Conservation (phyloP, 2,329 filamentous ascomycete species). For the Claviceps sp. region DNA sequence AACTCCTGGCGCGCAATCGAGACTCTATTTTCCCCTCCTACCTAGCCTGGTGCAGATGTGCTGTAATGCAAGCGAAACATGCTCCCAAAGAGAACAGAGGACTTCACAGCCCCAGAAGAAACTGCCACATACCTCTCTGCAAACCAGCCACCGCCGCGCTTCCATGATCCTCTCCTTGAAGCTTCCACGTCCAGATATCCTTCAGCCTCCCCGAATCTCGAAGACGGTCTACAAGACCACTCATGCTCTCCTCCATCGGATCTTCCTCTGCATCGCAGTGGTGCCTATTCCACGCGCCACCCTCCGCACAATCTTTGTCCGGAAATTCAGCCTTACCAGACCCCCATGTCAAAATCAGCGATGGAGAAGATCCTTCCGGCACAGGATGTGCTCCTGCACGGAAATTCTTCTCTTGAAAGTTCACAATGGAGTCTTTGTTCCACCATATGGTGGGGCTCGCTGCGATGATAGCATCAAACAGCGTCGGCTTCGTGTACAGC, state of each 20-base stretch:
- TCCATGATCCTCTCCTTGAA: slow-evolving; percentile 11
- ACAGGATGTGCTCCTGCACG: not conserved
- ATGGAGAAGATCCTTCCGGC: slow-evolving; percentile 10
- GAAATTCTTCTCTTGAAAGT: slow-evolving; percentile 17
- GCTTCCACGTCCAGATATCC: slow-evolving; percentile 12
- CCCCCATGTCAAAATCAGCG: slow-evolving; percentile 21
- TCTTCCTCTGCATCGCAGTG: slow-evolving; percentile 12
- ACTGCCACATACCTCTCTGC: not conserved
- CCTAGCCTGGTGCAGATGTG: no score
- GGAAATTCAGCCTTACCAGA: slow-evolving; percentile 15
- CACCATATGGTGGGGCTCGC: slow-evolving; percentile 35
- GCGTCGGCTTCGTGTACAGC: slow-evolving; percentile 24
- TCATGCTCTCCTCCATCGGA: slow-evolving; percentile 5
- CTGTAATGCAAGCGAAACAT: no score
- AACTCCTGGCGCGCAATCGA: no score
- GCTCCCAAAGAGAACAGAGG: not conserved
- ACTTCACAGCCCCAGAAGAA: not conserved
- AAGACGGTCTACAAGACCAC: slow-evolving; percentile 10
- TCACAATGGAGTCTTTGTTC: slow-evolving; percentile 28
- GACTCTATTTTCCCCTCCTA: no score
- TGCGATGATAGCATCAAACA: slow-evolving; percentile 31
- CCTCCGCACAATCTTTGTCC: slow-evolving; percentile 12
- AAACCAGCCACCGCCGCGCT: not conserved
- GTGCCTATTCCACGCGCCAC: slow-evolving; percentile 17
- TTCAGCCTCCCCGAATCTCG: slow-evolving; percentile 8